Evolutionary conservation across 1,284 basidiomycete species (phyloP), one percentile per base, ranked within the genome.

Genomic region (Xerocomus minutiporus): DNA sequence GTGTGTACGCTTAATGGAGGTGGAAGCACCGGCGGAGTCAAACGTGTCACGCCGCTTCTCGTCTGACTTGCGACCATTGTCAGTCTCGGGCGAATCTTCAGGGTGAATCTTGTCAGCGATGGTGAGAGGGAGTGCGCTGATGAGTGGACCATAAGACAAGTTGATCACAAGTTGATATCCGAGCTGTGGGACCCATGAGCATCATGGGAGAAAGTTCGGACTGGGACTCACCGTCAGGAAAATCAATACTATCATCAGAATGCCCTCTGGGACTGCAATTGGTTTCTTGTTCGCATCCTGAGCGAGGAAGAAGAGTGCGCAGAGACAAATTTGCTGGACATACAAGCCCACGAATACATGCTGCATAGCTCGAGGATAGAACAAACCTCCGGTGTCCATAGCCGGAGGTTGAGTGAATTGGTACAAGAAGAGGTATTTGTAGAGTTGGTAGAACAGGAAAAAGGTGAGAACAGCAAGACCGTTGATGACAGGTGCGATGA

Each of bases 321-420:
- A 79, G 17, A 97, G 74, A 67, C 91, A 94, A 48, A 96, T 66
- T 44, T 65, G 84, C 62, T 89, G 80, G 50, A 97, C 79, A 68
- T 97, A 97, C 63, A 95, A 60, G 4, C 93, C 96, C n/a, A 93
- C 91, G 62, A 98, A 97, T 40, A 96, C 68, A 64, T 97, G 95
- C 50, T 88, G 83, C 42, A 99, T 84, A 1, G 97, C 96, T 71
- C 88, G 92, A 43, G 94, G 94, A 78, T 96, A 98, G 79, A 98
- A 98, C 46, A 91, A 71, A 0, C 96, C 96, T 28, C 93, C 95
- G 0, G 96, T 98, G 60, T 99, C 96, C 48, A 73, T 75, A 3
- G 79, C 73, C 0, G 81, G 72, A 13, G 86, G 83, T 65, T 90
- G 86, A 58, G 93, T 88, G 65, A 87, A 83, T 63, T 81, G 78